A percentile compares a stretch with the other conserved stretches of the same genome.
Evolutionary conservation across 2,329 filamentous ascomycete genomes (phyloP).

Genomic region (Colletotrichum kahawae): DNA sequence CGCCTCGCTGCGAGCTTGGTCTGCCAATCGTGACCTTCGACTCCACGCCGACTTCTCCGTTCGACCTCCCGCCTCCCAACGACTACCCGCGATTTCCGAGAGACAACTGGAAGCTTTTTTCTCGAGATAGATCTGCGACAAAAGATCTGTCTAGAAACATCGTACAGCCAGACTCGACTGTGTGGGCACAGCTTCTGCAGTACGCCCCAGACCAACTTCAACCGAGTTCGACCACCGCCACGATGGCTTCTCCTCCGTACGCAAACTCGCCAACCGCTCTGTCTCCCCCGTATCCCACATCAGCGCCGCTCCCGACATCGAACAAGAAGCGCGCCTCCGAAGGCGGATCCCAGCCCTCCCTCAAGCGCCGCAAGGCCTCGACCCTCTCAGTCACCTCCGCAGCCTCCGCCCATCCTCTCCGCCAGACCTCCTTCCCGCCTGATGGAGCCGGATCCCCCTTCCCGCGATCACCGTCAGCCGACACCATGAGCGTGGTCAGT

Average conservation of each 20-base stretch:
- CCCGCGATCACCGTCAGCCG: slow-evolving; percentile 69
- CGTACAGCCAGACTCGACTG: background rate
- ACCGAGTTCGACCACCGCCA: background rate
- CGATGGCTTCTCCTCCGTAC: slow-evolving; percentile 63
- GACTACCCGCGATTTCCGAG: background rate
- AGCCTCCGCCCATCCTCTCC: slow-evolving; percentile 68
- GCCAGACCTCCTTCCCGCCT: slow-evolving; percentile 82
- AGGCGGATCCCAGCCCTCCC: slow-evolving; percentile 52
- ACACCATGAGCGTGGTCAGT: slow-evolving; percentile 64
- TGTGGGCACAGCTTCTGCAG: background rate
- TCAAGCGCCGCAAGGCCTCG: slow-evolving; percentile 76
- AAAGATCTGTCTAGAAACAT: background rate
- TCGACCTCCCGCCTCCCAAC: background rate
- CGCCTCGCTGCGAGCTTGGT: background rate
- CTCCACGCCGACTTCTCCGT: background rate
- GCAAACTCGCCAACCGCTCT: slow-evolving; percentile 54
- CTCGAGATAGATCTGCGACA: background rate
- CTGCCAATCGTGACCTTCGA: background rate
- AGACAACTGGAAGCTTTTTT: background rate
- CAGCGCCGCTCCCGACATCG: slow-evolving; percentile 49
- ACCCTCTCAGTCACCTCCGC: slow-evolving; percentile 60
- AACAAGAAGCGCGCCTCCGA: slow-evolving; percentile 68
- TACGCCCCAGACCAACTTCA: background rate
- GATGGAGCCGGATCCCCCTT: slow-evolving; percentile 57
- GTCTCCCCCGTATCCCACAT: slow-evolving; percentile 60